A percentile compares a stretch with the other conserved stretches of the same genome.
These are phyloP conservation scores for Turritis glabra DNA, from an alignment of 345 rosid genomes.

Conservation along the genomic window DNA sequence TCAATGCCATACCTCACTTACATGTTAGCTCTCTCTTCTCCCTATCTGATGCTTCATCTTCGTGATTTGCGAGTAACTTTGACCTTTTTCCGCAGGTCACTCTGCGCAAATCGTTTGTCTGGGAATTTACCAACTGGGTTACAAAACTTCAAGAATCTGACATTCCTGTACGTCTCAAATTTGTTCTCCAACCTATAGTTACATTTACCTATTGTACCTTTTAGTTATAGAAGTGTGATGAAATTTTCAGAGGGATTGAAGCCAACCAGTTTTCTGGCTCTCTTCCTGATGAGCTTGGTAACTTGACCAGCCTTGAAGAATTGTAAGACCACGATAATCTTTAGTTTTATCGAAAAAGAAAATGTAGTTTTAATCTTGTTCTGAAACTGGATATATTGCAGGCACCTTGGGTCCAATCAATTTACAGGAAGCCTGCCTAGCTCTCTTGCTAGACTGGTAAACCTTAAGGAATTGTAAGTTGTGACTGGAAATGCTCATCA, in stretches of 20 bases:
- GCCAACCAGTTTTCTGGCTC: constrained; percentile 55
- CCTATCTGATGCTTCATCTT: neutral
- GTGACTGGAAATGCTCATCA: no score
- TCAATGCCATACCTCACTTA: constrained; percentile 34
- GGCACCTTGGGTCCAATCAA: constrained; percentile 46
- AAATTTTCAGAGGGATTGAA: constrained; percentile 49
- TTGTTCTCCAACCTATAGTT: neutral
- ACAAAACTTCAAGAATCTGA: constrained; percentile 48
- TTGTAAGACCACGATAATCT: constrained; percentile 43
- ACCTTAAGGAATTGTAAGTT: constrained; percentile 27
- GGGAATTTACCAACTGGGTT: constrained; percentile 50
- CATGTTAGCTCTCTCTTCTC: constrained; percentile 44
- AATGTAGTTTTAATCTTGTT: neutral
- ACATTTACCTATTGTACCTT: no score
- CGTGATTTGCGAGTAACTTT: neutral
- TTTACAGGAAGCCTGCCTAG: constrained; percentile 45
- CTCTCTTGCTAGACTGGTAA: constrained; percentile 39
- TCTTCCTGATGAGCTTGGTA: constrained; percentile 53
- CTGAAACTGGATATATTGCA: constrained; percentile 12
- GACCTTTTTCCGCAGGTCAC: constrained; percentile 30
- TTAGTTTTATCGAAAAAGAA: neutral
- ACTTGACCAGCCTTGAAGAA: constrained; percentile 41
- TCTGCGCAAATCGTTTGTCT: constrained; percentile 50
- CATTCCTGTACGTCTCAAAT: constrained; percentile 41
- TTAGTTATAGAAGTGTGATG: neutral